Evolutionary conservation across 139 green algal species (phyloP).

Genomic region (Chlorella sp.): DNA sequence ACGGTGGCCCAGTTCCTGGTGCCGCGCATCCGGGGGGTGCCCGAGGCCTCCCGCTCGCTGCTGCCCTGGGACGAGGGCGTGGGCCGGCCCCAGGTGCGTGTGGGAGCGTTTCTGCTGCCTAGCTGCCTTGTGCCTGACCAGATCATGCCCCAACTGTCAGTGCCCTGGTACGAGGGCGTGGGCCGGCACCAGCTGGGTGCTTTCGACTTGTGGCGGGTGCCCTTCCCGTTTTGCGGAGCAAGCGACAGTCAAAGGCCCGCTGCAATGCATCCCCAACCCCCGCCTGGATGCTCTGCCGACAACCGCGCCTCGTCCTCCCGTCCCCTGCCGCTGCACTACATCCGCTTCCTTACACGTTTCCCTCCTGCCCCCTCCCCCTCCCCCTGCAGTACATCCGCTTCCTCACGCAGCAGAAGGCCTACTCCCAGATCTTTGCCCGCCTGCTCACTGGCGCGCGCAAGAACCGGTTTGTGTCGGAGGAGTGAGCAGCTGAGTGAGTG

Average conservation of each 20-base stretch:
- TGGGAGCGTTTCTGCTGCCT: background rate
- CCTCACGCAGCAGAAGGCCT: constrained; percentile 86
- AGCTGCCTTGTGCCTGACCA: no score
- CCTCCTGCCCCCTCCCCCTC: no score
- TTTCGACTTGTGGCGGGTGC: no score
- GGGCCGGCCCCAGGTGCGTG: background rate
- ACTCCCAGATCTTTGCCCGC: constrained; percentile 79
- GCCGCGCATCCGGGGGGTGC: constrained; percentile 80
- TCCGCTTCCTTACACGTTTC: constrained; percentile 89
- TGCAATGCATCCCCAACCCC: no score
- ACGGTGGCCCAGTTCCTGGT: constrained; percentile 85
- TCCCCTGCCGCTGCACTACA: constrained; percentile 69
- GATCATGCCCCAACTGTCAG: no score
- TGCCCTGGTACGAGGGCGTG: no score
- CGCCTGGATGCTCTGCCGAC: no score
- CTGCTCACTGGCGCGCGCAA: constrained; percentile 72
- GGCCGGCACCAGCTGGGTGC: no score
- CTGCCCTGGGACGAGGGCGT: constrained; percentile 47
- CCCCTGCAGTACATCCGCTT: constrained; percentile 75
- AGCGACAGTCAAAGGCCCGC: no score
- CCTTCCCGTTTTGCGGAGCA: no score
- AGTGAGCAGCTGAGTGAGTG: background rate
- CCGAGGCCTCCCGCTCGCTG: constrained; percentile 42
- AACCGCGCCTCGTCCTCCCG: no score
- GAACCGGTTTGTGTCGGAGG: constrained; percentile 79